phyloP scores from a whole-genome alignment of 306 rosid genomes.

The Rosa rugosa region DNA sequence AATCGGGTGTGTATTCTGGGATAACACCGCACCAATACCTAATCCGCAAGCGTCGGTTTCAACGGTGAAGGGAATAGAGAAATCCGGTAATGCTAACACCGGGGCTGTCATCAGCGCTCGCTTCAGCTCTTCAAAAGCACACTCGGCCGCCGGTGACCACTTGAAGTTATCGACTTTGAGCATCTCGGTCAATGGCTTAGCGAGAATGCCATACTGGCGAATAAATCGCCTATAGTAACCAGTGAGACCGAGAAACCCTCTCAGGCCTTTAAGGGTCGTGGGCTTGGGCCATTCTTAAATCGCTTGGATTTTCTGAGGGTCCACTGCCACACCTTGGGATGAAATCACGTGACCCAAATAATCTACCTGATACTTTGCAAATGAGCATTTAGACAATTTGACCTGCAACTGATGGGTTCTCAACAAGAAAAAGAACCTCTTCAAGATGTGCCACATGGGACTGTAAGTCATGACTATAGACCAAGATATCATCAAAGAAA shows the following conservation, averaged over 20 bases:
- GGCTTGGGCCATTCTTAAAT: background rate
- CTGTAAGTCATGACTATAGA: background rate
- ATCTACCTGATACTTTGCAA: background rate
- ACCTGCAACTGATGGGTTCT: background rate
- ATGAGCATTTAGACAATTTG: background rate
- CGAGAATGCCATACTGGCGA: background rate
- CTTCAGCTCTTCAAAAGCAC: too few species aligned
- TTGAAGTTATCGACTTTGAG: background rate
- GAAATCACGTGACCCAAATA: background rate
- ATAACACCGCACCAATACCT: too few species aligned
- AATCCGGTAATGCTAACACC: too few species aligned
- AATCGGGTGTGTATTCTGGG: too few species aligned
- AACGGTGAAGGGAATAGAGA: too few species aligned
- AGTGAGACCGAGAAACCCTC: background rate
- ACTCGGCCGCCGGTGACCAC: too few species aligned
- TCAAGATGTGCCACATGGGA: background rate
- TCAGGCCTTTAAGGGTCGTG: background rate
- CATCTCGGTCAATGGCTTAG: background rate
- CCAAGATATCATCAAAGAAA: constrained; percentile 2
- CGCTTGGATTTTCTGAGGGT: background rate
- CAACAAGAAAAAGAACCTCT: background rate
- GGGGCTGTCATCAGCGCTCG: too few species aligned
- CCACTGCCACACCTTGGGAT: background rate
- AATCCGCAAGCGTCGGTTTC: too few species aligned
- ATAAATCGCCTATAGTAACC: constrained; percentile 1